Evolutionary conservation across 495 filamentous ascomycete species (phyloP), one percentile per base, ranked within the genome.

Genomic region (Neurospora sp.): DNA sequence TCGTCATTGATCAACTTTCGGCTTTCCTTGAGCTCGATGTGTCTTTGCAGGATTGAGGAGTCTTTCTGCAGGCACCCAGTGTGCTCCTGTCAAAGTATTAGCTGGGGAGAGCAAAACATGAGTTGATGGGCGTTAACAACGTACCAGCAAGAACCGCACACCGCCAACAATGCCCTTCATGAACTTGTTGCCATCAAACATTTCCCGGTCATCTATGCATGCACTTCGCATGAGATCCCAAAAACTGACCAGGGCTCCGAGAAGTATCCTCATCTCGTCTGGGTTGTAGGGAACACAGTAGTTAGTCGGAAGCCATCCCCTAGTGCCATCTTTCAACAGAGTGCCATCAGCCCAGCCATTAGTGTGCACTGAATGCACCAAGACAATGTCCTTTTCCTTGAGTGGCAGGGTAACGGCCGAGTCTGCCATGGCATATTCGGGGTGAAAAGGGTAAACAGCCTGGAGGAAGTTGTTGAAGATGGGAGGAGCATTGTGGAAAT

Each of bases 281-380:
- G 93, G 91, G 74, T 97, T 92, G 80, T 97, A 99, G 12, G 92
- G 87, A 79, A 97, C 93, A 84, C 96, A 99, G 80, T 98, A 98
- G 81, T 99, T 99, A 4, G 96, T 98, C 39, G 96, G 96, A 72
- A 99, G 84, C 96, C 96, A 99, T 72, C 96, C 96, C 77, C 96
- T 88, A 71, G 91, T 91, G 20, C 95, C 96, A 14, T 93, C 92
- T 70, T 92, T 87, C 70, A 99, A 82, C 61, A 97, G 85, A n/a
- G 96, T 99, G 47, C 96, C 96, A 81, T 99, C 96, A 45, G 96
- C 96, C 96, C 96, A 99, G 77, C 96, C 96, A 84, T 97, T 99
- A 69, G 93, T 94, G 83, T 99, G 96, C 75, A 99, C 92, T 16
- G 96, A 97, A 81, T 99, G 96, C 41, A 99, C 90, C 71, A 99